Percentiles rank a stretch among this genome's conserved stretches.
Evolutionary conservation across 106 monocot genomes (phyloP).

Genomic region (Xerophyta viscosa): DNA sequence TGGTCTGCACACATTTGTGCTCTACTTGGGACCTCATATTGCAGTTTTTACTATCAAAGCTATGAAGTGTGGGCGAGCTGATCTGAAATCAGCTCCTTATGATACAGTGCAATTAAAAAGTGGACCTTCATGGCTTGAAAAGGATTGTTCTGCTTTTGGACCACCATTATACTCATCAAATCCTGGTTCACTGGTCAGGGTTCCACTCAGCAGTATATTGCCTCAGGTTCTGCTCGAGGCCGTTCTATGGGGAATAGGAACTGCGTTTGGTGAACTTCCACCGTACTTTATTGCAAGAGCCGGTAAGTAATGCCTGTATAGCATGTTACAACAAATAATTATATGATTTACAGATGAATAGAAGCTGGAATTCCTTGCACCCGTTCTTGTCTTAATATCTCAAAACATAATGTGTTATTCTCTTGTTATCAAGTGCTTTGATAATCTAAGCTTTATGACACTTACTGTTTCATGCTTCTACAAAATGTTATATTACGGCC

Average conservation of each 20-base stretch:
- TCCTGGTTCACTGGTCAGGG: constrained; percentile 45
- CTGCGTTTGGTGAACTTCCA: constrained; percentile 96
- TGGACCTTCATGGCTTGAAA: constrained; percentile 88
- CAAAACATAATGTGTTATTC: too few species aligned
- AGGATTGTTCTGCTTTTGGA: constrained; percentile 78
- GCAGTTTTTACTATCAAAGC: constrained; percentile 91
- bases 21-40: constrained; percentile 94
- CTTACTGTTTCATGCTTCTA: too few species aligned
- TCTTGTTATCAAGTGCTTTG: too few species aligned
- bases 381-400: too few species aligned
- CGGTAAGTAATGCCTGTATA: too few species aligned
- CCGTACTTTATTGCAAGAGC: constrained; percentile 97
- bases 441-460: too few species aligned
- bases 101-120: constrained; percentile 80
- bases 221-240: constrained; percentile 85
- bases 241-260: constrained; percentile 92
- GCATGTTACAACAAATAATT: too few species aligned
- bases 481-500: too few species aligned
- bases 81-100: constrained; percentile 88
- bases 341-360: too few species aligned
- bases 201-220: constrained; percentile 72
- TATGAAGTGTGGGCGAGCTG: constrained; percentile 69
- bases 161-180: constrained; percentile 45
- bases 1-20: constrained; percentile 96
- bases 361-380: too few species aligned